Conservation (phyloP, 2,329 filamentous ascomycete genomes). For the Alternaria sp. region DNA sequence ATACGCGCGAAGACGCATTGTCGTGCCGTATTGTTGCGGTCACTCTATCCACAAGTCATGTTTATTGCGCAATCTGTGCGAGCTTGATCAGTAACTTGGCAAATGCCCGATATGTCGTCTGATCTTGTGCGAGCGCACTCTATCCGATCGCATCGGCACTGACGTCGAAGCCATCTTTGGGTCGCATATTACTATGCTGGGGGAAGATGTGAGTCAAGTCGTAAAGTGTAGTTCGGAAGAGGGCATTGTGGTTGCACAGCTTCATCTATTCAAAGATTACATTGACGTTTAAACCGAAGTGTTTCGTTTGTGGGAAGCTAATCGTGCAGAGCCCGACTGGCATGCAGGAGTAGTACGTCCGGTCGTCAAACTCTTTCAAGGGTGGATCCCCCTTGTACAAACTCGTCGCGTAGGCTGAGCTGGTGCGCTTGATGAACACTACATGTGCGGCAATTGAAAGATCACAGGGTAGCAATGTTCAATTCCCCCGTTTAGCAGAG, state of each 20-base stretch:
- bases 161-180: conserved; percentile 25
- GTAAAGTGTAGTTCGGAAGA: conserved; percentile 20
- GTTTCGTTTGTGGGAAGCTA: conserved; percentile 9
- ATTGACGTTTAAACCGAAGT: conserved; percentile 21
- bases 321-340: conserved; percentile 20
- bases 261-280: conserved; percentile 25
- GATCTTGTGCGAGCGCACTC: conserved; percentile 13
- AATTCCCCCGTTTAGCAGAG: conserved; percentile 12
- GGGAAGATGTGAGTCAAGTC: conserved; percentile 2
- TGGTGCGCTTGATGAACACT: conserved; percentile 25
- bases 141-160: conserved; percentile 21
- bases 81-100: conserved; percentile 9
- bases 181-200: conserved; percentile 6
- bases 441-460: not conserved
- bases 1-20: not conserved
- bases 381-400: conserved; percentile 16
- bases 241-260: conserved; percentile 18
- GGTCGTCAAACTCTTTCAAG: conserved; percentile 16
- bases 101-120: conserved; percentile 19
- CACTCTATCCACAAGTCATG: conserved; percentile 15
- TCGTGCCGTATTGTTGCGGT: conserved; percentile 7
- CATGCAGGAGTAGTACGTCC: conserved; percentile 13
- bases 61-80: conserved; percentile 9
- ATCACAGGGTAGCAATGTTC: not conserved
- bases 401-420: conserved; percentile 24